phyloP scores from a whole-genome alignment of 768 basidiomycete genomes.

The Rubroboletus satanas region DNA sequence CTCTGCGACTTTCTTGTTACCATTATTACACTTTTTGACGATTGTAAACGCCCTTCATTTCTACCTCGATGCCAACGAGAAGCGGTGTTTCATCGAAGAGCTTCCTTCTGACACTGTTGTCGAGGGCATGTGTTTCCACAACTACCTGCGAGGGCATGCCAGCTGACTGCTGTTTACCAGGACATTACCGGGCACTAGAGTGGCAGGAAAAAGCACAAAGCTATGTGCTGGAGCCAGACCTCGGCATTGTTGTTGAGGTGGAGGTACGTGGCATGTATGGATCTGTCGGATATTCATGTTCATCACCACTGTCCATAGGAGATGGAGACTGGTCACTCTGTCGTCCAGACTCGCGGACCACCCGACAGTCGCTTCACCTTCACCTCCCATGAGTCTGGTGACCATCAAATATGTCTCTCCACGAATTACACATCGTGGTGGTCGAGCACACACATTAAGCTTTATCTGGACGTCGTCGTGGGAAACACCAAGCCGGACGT shows the following conservation, averaged over 20 bases:
- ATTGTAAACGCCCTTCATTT: slow-evolving; percentile 83
- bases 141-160: not conserved
- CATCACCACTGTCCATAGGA: slow-evolving; percentile 50
- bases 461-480: slow-evolving; percentile 92
- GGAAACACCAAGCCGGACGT: slow-evolving; percentile 81
- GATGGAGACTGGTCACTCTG: slow-evolving; percentile 71
- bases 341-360: slow-evolving; percentile 89
- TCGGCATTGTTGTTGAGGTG: slow-evolving; percentile 90
- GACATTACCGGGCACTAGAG: slow-evolving; percentile 89
- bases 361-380: slow-evolving; percentile 93
- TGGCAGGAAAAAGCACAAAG: slow-evolving; percentile 72
- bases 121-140: slow-evolving; percentile 56
- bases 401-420: slow-evolving; percentile 95
- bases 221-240: slow-evolving; percentile 67
- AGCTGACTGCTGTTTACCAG: slow-evolving; percentile 38
- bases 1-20: slow-evolving; percentile 27
- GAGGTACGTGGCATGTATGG: slow-evolving; percentile 51
- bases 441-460: slow-evolving; percentile 79
- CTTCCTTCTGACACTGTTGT: slow-evolving; percentile 93
- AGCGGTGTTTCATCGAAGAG: slow-evolving; percentile 95
- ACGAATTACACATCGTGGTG: slow-evolving; percentile 93
- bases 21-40: slow-evolving; percentile 40
- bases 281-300: not conserved
- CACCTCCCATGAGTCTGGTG: slow-evolving; percentile 93
- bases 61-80: slow-evolving; percentile 92